Evolutionary conservation across 148 eudicot species (phyloP).

Genomic region (Amaranthus hypochondriacus): DNA sequence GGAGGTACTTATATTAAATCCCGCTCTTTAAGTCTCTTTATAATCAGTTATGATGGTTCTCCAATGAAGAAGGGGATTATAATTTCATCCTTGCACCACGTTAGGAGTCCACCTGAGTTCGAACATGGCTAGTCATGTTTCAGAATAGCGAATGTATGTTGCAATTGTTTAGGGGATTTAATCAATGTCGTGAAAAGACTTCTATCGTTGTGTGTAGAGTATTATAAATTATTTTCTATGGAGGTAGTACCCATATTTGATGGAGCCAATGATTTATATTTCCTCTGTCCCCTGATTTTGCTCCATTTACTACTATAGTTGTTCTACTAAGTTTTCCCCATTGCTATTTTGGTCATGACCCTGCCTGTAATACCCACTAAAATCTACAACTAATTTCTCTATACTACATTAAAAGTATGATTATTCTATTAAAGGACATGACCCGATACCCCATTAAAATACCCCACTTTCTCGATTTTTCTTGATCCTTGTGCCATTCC

Average conservation of each 20-base stretch:
- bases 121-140: not conserved
- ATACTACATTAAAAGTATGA: no score
- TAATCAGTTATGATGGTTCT: not conserved
- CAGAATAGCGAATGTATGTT: not conserved
- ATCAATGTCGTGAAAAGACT: not conserved
- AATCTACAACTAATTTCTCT: no score
- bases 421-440: no score
- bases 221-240: not conserved
- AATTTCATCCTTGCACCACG: not conserved
- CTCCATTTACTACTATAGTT: no score
- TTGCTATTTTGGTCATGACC: no score
- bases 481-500: no score
- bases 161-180: not conserved
- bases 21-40: not conserved
- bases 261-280: no score
- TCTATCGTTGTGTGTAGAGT: not conserved
- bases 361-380: no score
- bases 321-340: no score
- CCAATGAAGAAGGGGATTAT: not conserved
- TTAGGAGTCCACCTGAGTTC: not conserved
- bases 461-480: no score
- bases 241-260: not conserved
- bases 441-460: no score
- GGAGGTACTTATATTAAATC: conserved; percentile 49
- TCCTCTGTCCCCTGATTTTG: no score